Base-by-base conservation (phyloP, 768 basidiomycete species). In the Rhodotorula diobovata region DNA sequence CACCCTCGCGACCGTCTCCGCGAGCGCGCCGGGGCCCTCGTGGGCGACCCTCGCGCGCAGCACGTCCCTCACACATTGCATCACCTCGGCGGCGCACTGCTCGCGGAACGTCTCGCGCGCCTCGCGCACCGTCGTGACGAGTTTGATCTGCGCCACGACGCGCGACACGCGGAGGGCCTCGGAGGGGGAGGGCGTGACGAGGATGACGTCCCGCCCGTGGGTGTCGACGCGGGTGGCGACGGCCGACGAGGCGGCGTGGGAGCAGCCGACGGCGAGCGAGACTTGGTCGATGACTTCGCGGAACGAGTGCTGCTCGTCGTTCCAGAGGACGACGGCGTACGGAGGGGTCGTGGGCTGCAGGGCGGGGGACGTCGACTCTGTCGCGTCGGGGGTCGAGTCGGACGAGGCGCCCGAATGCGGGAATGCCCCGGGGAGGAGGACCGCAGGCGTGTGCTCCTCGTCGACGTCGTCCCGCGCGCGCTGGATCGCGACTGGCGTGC, bases 221-320 rank as follows among this genome's bases (percentile, higher is more conserved):
- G 88, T 87, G 77, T 95, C 92, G 63, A 93, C 85, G 50, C 84
- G 81, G 57, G 85, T 83, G 0, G 85, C 86, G 50, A 87, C 80
- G 1, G 82, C 84, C 0, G 81, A 76, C 0, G 90, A 89, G 39
- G 89, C 87, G 50, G 86, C 86, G 32, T 81, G 80, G 16, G 86
- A 80, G 32, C 85, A 84, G 28, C 79, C 81, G 2, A 83, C 84
- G 25, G 81, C 80, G 67, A 84, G 83, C 12, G 91, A 81, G 53
- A 92, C 84, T 43, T 71, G 67, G 70, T 86, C 85, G 72, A 89
- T 88, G 64, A 96, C 88, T 77, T 98, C 93, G 61, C 89, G 88
- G 76, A 89, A 90, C 0, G 91, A 93, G 80, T 97, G 96, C 76
- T 94, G 95, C 80, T 99, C 96, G 80, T 96, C 94, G 81, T 94